These are phyloP conservation scores for Ustilago loliicola DNA, from an alignment of 1,284 basidiomycete species.

Conservation along the genomic window DNA sequence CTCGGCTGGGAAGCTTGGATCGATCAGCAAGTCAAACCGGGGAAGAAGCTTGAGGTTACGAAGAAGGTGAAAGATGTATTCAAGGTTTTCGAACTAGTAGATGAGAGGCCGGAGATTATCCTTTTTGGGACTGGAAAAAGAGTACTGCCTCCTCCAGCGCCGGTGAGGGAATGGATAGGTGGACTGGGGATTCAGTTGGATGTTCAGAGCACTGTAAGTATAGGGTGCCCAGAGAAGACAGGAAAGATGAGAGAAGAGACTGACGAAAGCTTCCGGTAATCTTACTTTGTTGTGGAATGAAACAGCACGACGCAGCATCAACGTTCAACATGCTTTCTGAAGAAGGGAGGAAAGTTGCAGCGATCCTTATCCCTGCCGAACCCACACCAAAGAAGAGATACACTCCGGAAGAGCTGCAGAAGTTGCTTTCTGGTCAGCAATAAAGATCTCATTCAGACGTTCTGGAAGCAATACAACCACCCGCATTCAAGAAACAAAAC, in stretches of 20 bases:
- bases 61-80: slow-evolving; percentile 43
- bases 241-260: background rate
- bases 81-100: slow-evolving; percentile 51
- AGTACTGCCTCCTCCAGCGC: slow-evolving; percentile 79
- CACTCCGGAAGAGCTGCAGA: slow-evolving; percentile 32
- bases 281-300: slow-evolving; percentile 64
- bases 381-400: slow-evolving; percentile 16
- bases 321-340: slow-evolving; percentile 93
- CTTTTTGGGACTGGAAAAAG: slow-evolving; percentile 87
- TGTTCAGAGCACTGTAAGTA: slow-evolving; percentile 89
- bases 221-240: too few species aligned
- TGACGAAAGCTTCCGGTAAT: background rate
- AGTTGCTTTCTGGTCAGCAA: slow-evolving; percentile 20
- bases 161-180: slow-evolving; percentile 79
- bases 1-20: slow-evolving; percentile 76
- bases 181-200: slow-evolving; percentile 89
- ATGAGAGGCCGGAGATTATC: slow-evolving; percentile 80
- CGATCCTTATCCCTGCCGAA: slow-evolving; percentile 80
- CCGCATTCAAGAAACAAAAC: too few species aligned
- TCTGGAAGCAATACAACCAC: slow-evolving; percentile 1
- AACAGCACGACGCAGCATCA: slow-evolving; percentile 85
- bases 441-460: slow-evolving; percentile 1
- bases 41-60: slow-evolving; percentile 24
- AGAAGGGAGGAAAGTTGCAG: slow-evolving; percentile 90
- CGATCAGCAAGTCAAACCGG: slow-evolving; percentile 72